phyloP scores from a whole-genome alignment of 129 eudicot species.

The Pseudognaphalium luteoalbum region DNA sequence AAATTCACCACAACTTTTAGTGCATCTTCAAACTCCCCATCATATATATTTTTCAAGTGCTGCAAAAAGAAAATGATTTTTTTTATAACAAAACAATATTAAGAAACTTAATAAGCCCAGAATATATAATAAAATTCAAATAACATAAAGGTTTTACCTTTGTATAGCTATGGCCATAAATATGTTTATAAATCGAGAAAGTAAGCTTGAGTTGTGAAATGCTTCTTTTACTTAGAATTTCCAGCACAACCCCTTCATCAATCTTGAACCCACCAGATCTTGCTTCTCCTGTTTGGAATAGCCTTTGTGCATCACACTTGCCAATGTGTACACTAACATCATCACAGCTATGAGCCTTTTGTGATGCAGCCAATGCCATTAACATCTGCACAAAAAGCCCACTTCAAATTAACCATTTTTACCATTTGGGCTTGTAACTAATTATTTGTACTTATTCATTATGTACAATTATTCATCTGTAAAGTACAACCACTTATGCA shows the following conservation, averaged over 20 bases:
- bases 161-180: conserved; percentile 72
- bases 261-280: conserved; percentile 39
- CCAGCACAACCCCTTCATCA: conserved; percentile 74
- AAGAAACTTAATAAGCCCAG: too few species aligned
- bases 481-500: conserved; percentile 18
- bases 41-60: conserved; percentile 46
- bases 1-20: conserved; percentile 53
- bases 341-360: conserved; percentile 70
- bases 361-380: conserved; percentile 81
- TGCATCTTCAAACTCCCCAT: conserved; percentile 67
- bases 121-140: background rate
- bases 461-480: conserved; percentile 14
- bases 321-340: conserved; percentile 71
- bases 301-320: conserved; percentile 81
- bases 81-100: too few species aligned
- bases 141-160: conserved; percentile 44
- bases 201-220: conserved; percentile 62
- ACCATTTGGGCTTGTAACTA: conserved; percentile 19
- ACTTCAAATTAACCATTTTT: conserved; percentile 26
- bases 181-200: conserved; percentile 61
- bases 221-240: conserved; percentile 80
- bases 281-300: conserved; percentile 73
- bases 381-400: conserved; percentile 44
- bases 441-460: conserved; percentile 2
- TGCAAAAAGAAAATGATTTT: too few species aligned